Evolutionary conservation across 805 yeast genomes (phyloP).

Genomic region (Hyphopichia homilentoma): DNA sequence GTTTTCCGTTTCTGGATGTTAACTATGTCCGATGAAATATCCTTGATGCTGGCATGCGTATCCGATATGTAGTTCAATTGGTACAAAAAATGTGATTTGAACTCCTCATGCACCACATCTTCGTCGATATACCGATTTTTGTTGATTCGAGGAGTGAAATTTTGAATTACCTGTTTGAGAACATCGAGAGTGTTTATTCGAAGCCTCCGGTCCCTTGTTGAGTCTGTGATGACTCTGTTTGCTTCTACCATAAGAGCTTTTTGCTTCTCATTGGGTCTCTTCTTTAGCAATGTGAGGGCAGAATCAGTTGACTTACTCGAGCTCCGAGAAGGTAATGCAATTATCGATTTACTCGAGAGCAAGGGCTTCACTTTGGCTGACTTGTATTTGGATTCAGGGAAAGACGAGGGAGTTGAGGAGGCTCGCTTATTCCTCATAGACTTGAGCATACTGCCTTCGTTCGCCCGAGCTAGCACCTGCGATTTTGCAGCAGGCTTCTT

Average conservation of each 20-base stretch:
- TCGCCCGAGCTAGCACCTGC: no score
- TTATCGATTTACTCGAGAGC: background rate
- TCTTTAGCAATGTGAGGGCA: constrained; percentile 14
- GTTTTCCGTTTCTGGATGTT: constrained; percentile 30
- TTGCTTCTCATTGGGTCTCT: constrained; percentile 18
- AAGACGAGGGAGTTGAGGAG: background rate
- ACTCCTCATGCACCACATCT: constrained; percentile 24
- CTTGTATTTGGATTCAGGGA: background rate
- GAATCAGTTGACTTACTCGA: background rate
- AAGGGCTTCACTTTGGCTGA: background rate
- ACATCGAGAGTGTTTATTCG: constrained; percentile 36
- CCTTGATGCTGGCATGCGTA: constrained; percentile 31
- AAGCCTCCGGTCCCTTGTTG: constrained; percentile 19
- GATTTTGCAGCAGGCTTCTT: no score
- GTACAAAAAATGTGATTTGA: constrained; percentile 23
- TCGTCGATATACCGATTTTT: constrained; percentile 16
- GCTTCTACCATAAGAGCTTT: constrained; percentile 26
- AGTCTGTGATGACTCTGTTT: constrained; percentile 22
- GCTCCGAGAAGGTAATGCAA: background rate
- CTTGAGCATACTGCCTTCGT: no score
- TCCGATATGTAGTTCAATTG: constrained; percentile 30
- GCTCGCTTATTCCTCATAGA: background rate
- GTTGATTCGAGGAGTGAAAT: constrained; percentile 19
- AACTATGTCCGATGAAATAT: constrained; percentile 23
- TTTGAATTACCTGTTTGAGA: constrained; percentile 26